Percentiles rank a stretch among this genome's conserved stretches.
Conservation (phyloP, 2,329 filamentous ascomycete species). For the Sporothrix schenckii region DNA sequence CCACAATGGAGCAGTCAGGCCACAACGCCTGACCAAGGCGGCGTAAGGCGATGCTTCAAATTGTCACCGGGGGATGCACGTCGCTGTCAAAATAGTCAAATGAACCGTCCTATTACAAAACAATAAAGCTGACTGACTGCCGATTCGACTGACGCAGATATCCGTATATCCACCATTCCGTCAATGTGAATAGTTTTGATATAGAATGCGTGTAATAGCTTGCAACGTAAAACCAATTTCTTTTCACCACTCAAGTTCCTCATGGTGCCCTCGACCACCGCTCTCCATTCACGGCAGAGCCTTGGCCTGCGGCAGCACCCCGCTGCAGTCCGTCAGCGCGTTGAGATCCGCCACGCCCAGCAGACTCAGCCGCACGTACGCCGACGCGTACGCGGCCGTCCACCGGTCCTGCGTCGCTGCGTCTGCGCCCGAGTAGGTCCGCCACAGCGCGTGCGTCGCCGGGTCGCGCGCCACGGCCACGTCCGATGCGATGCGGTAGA, state of each 20-base stretch:
- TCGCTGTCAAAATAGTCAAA: neutral
- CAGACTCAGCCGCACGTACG: constrained; percentile 59
- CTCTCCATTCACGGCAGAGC: neutral
- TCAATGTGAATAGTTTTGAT: too few species aligned
- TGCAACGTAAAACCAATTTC: neutral
- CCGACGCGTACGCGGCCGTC: constrained; percentile 51
- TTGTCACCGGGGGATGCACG: neutral
- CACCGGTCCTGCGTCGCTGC: constrained; percentile 45
- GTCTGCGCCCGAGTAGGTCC: constrained; percentile 42
- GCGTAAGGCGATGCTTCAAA: constrained; percentile 19
- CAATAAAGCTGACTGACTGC: constrained; percentile 7
- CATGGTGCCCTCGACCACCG: neutral
- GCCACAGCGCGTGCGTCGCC: constrained; percentile 45
- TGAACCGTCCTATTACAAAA: neutral
- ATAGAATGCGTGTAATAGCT: neutral
- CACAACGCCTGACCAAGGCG: constrained; percentile 19
- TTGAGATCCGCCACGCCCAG: constrained; percentile 62
- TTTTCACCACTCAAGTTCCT: too few species aligned
- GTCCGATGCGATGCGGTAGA: constrained; percentile 50
- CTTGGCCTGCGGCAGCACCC: constrained; percentile 48
- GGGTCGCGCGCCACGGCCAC: constrained; percentile 46
- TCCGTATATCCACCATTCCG: neutral
- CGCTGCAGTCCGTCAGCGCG: constrained; percentile 57
- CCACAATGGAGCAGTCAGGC: constrained; percentile 14
- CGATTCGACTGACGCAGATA: neutral